These are phyloP conservation scores for Penicillium sp. DNA, from an alignment of 2,329 filamentous ascomycete species.

Conservation along the genomic window DNA sequence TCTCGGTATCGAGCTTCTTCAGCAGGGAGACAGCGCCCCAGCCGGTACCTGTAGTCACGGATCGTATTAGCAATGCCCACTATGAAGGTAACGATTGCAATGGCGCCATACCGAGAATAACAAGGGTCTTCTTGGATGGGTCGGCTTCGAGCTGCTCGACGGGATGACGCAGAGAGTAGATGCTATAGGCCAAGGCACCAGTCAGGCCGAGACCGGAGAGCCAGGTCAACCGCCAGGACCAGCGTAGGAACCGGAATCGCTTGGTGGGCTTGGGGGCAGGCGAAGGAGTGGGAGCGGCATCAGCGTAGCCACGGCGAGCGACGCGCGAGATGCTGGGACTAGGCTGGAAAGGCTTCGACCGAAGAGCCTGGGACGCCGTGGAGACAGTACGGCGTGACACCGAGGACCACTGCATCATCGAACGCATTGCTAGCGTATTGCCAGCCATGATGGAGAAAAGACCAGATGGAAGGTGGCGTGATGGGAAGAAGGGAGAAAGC, in stretches of 20 bases:
- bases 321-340: conserved; percentile 30
- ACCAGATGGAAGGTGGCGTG: conserved; percentile 16
- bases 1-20: conserved; percentile 97
- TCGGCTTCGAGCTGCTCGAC: conserved; percentile 75
- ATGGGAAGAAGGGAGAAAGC: conserved; percentile 11
- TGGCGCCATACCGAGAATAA: conserved; percentile 72
- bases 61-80: conserved; percentile 21
- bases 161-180: conserved; percentile 81
- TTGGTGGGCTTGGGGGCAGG: conserved; percentile 47
- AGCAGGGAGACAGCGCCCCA: conserved; percentile 95
- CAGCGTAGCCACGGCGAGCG: conserved; percentile 52
- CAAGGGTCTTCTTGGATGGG: conserved; percentile 91
- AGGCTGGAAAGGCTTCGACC: conserved; percentile 27
- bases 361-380: conserved; percentile 27
- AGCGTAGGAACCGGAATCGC: conserved; percentile 70
- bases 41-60: conserved; percentile 69
- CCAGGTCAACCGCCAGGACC: conserved; percentile 80
- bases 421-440: conserved; percentile 34
- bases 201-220: conserved; percentile 68
- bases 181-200: conserved; percentile 72
- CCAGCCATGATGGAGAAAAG: conserved; percentile 34
- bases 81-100: conserved; percentile 5
- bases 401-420: conserved; percentile 38
- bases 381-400: conserved; percentile 38
- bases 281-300: conserved; percentile 40